Base-by-base conservation (phyloP, 352 stramenopile genomes). In the Hyaloperonospora arabidopsidis region DNA sequence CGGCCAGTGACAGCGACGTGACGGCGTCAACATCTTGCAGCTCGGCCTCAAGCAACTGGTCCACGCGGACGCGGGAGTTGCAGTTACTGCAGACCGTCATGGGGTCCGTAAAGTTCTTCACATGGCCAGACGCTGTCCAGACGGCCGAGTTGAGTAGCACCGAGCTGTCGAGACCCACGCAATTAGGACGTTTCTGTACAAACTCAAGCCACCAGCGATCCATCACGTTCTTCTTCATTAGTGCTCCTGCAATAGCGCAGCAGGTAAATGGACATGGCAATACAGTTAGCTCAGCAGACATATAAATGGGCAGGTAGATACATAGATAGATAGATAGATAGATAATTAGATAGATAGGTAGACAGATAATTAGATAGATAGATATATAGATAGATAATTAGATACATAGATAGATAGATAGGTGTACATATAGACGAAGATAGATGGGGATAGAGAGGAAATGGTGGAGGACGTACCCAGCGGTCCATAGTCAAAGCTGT, bases 211-310 rank as follows among this genome's bases (percentile, higher is more conserved):
- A 98, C 92, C 95, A 99, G 1, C 76, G 74, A 55, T 98, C 89
- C 67, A 97, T 96, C 50, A 99, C 86, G 72, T 99, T 98, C 61
- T 96, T 96, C 68, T 98, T 99, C 65, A 99, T 88, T 61, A 98
- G 89, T 12, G 79, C 79, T 35, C 95, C 70, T 74, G 19, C 6
- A 63, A 36, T 8, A 3, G 19, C 12, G 23, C 53, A 29, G 36
- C 45, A 62, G 19, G 23, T 22, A 14, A 44, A 21, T 5, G 19
- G n/a, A 18, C 38, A 52, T 15, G 43, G 22, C 5, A 32, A 45
- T 52, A 34, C 52, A 25, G 38, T 1, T n/a, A 15, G 5, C 25
- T 21, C 14, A 19, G 8, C 10, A 46, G 18, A 49, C 5, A 38
- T 12, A 38, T 22, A 39, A 3, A 12, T 18, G 8, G 8, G 23